These are phyloP conservation scores for Vanderwaltozyma verrucispora DNA, from an alignment of 805 yeast genomes.

Conservation along the genomic window DNA sequence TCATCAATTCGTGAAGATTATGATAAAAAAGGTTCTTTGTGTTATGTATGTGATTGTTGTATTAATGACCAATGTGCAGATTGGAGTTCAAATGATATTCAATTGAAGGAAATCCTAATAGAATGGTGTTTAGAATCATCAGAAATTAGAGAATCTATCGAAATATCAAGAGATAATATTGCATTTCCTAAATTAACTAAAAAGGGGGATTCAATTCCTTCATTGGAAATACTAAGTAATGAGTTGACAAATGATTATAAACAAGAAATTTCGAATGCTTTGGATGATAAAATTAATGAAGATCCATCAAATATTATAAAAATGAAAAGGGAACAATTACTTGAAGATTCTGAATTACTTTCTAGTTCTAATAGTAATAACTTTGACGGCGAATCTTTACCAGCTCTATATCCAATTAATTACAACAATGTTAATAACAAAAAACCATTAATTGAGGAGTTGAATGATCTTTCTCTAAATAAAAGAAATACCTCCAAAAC, in stretches of 20 bases:
- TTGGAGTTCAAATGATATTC: slow-evolving; percentile 49
- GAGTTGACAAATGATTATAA: slow-evolving; percentile 35
- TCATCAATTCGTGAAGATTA: slow-evolving; percentile 41
- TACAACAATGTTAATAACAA: slow-evolving; percentile 1
- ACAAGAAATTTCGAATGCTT: slow-evolving; percentile 24
- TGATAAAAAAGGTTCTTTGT: slow-evolving; percentile 61
- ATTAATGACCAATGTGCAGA: slow-evolving; percentile 51
- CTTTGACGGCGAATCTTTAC: slow-evolving; percentile 15
- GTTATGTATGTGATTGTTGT: slow-evolving; percentile 72
- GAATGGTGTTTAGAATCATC: slow-evolving; percentile 82
- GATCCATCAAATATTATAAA: slow-evolving; percentile 37
- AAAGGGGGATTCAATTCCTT: slow-evolving; percentile 48
- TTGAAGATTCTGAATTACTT: slow-evolving; percentile 16
- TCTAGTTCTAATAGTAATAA: slow-evolving; percentile 13
- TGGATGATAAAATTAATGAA: slow-evolving; percentile 27
- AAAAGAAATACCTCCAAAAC: background rate
- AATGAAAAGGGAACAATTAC: slow-evolving; percentile 25
- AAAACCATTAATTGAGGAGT: slow-evolving; percentile 47
- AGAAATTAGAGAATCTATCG: slow-evolving; percentile 42
- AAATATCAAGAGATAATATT: slow-evolving; percentile 50
- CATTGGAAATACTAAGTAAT: slow-evolving; percentile 34
- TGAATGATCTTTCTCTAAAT: slow-evolving; percentile 16
- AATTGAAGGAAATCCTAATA: slow-evolving; percentile 52
- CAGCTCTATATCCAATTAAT: slow-evolving; percentile 19
- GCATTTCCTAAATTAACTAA: slow-evolving; percentile 59